Percentiles rank a stretch among this genome's conserved stretches.
These are phyloP conservation scores for Jackrogersella multiformis DNA, from an alignment of 495 filamentous ascomycete genomes.

Conservation along the genomic window DNA sequence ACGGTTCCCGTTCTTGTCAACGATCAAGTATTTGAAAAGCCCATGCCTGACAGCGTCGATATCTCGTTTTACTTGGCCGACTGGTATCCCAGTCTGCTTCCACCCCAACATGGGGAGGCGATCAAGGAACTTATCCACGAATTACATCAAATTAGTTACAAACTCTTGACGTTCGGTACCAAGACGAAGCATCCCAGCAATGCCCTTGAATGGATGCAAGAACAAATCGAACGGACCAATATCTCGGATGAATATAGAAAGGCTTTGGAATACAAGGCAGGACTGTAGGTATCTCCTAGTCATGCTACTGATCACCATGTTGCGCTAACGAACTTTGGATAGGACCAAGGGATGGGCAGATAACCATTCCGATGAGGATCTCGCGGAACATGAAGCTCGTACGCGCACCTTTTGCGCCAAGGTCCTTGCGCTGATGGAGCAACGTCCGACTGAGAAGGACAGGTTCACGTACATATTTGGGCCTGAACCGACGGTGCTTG, in stretches of 20 bases:
- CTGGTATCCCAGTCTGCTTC: conserved; percentile 2
- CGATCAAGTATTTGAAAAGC: neutral
- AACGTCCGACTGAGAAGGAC: neutral
- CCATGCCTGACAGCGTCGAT: neutral
- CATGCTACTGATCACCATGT: neutral
- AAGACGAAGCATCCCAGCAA: neutral
- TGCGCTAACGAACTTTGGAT: neutral
- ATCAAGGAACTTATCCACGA: neutral
- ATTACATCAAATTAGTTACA: conserved; percentile 3
- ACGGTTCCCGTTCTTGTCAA: neutral
- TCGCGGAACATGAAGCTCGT: neutral
- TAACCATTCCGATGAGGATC: conserved; percentile 3
- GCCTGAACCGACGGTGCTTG: neutral
- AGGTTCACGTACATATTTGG: conserved; percentile 12
- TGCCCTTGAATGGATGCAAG: neutral
- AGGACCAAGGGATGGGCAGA: neutral
- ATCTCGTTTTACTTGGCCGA: conserved; percentile 6
- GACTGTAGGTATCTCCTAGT: neutral
- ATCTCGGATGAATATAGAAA: conserved; percentile 6
- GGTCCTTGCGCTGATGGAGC: neutral
- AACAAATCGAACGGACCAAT: neutral
- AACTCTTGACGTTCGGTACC: conserved; percentile 6
- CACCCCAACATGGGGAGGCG: neutral
- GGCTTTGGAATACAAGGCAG: neutral
- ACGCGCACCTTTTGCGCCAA: conserved; percentile 9